Conservation (phyloP, 2,329 filamentous ascomycete genomes). For the Colletotrichum sojae region DNA sequence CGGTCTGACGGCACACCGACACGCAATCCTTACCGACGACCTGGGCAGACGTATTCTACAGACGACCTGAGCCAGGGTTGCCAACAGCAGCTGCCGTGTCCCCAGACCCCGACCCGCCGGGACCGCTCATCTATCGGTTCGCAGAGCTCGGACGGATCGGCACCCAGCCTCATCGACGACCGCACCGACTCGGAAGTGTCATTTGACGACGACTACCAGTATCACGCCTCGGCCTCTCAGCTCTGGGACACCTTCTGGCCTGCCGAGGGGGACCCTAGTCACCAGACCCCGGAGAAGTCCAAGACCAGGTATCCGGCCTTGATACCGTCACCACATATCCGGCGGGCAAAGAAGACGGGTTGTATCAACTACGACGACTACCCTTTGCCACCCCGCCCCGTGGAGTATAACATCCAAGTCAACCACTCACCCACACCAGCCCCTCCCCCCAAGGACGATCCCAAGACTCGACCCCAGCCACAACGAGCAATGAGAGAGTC, state of each 20-base stretch:
- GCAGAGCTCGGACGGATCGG: conserved; percentile 57
- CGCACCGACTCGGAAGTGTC: conserved; percentile 66
- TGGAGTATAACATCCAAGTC: conserved; percentile 40
- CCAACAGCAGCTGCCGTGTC: conserved; percentile 13
- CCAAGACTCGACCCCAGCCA: conserved; percentile 38
- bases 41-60: conserved; percentile 38
- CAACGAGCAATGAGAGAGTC: conserved; percentile 10
- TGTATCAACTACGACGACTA: conserved; percentile 42
- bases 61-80: conserved; percentile 30
- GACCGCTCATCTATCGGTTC: conserved; percentile 58
- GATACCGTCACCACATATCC: conserved; percentile 42
- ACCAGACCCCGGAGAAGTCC: conserved; percentile 33
- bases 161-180: conserved; percentile 66
- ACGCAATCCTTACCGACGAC: conserved; percentile 38
- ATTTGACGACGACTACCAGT: conserved; percentile 65
- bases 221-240: conserved; percentile 60
- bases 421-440: conserved; percentile 18
- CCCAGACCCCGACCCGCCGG: conserved; percentile 42
- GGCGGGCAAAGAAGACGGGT: conserved; percentile 39
- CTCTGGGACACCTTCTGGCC: conserved; percentile 69
- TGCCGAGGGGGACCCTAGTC: conserved; percentile 28
- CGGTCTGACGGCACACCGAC: conserved; percentile 45
- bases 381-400: conserved; percentile 45
- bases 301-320: conserved; percentile 40
- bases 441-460: conserved; percentile 9